Evolutionary conservation across 202 grass and related monocot genomes (phyloP), one percentile per base, ranked within the genome.

Genomic region (Cymbopogon flexuosus): DNA sequence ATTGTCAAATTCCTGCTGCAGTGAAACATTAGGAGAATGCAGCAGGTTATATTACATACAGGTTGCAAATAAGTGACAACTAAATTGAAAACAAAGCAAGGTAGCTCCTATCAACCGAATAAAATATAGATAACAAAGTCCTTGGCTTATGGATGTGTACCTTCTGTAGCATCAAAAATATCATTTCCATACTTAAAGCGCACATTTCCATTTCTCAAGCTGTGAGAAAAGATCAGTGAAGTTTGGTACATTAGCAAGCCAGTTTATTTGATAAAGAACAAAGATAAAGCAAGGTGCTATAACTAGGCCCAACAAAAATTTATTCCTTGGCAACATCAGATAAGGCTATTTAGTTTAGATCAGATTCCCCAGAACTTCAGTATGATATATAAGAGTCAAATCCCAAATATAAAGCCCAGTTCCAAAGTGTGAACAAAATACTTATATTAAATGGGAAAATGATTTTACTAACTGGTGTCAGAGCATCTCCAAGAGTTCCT

Each of bases 201-300:
- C 51, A 97, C 94, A 91, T 97, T 97, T 66, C 94, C 94, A 72
- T 69, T 43, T 90, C 94, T 90, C 87, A 94, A 81, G 80, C 94
- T 94, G 85, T 59, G 65, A 9, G 64, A 63, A 73, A 79, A 51
- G 77, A 51, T 41, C 22, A 65, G 18, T 73, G 37, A 85, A 81
- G n/a, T 23, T 79, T 12, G 37, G 34, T 54, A 61, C 29, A 87
- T 67, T 22, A 82, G 15, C 58, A 23, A 27, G 19, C 31, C 49
- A 84, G 79, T 64, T 43, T 40, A 88, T 61, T 75, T 39, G 35
- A 81, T 49, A 68, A 56, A 57, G 68, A 56, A 71, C 5, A 16
- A 33, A 78, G 2, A 47, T 30, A 70, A 69, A 69, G 37, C 11
- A 68, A 68, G 65, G 11, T 42, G 65, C n/a, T 68, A 68, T 23